Evolutionary conservation across 331 rosid genomes (phyloP).

Genomic region (Ulmus americana): DNA sequence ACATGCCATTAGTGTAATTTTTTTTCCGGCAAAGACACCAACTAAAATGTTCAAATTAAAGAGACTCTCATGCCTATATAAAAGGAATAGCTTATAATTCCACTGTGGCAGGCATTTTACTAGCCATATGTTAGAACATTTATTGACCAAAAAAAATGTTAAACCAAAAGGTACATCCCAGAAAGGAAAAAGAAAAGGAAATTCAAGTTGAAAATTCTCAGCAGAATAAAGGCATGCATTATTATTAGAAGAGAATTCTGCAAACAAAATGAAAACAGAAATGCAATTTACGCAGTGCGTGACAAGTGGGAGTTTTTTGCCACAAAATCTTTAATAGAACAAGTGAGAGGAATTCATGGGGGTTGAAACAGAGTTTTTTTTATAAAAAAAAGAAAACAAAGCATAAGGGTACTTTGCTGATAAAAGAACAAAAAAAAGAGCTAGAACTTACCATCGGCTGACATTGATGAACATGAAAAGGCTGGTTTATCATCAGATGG

Average conservation of each 20-base stretch:
- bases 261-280: slow-evolving; percentile 3
- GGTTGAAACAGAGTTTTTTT: too few species aligned
- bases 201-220: not conserved
- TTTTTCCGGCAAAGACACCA: too few species aligned
- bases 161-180: not conserved
- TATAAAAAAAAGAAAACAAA: too few species aligned
- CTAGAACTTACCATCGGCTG: slow-evolving; percentile 14
- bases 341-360: too few species aligned
- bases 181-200: not conserved
- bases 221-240: not conserved
- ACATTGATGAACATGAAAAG: slow-evolving; percentile 17
- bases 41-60: too few species aligned
- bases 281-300: not conserved
- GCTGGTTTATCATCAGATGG: slow-evolving; percentile 8
- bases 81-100: too few species aligned
- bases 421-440: slow-evolving; percentile 5
- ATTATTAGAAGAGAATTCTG: not conserved
- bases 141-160: not conserved
- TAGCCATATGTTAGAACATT: not conserved
- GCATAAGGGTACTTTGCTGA: not conserved
- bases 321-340: not conserved
- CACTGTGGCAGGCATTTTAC: not conserved
- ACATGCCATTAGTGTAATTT: too few species aligned
- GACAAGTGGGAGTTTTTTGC: not conserved
- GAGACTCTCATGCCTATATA: too few species aligned